Percentiles rank a stretch among this genome's conserved stretches.
These are phyloP conservation scores for Microcera coccophila DNA, from an alignment of 2,329 filamentous ascomycete genomes.

Conservation along the genomic window DNA sequence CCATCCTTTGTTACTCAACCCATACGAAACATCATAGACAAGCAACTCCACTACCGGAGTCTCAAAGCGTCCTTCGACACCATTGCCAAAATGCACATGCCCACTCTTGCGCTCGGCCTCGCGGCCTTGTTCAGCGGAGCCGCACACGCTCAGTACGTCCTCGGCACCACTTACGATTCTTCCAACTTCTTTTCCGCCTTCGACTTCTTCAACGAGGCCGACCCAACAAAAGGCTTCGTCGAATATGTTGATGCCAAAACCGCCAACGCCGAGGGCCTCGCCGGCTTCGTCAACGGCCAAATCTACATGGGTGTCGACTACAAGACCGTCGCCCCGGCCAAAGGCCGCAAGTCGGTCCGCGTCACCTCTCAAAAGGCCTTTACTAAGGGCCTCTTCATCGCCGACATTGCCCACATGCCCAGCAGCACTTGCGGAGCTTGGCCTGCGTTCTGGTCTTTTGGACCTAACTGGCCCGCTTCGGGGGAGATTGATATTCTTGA, in stretches of 20 bases:
- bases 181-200: slow-evolving; percentile 56
- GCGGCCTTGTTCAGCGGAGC: slow-evolving; percentile 28
- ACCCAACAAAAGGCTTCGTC: slow-evolving; percentile 75
- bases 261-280: slow-evolving; percentile 56
- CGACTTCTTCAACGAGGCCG: slow-evolving; percentile 52
- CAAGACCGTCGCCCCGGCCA: slow-evolving; percentile 49
- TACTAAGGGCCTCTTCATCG: slow-evolving; percentile 65
- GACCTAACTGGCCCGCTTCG: slow-evolving; percentile 62
- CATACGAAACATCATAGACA: neutral
- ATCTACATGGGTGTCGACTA: slow-evolving; percentile 70
- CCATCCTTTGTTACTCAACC: neutral
- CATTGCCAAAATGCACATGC: slow-evolving; percentile 22
- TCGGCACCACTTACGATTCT: slow-evolving; percentile 46
- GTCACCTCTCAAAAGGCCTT: slow-evolving; percentile 64
- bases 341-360: slow-evolving; percentile 67
- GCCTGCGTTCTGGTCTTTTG: slow-evolving; percentile 70
- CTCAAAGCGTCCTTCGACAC: slow-evolving; percentile 18
- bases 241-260: slow-evolving; percentile 58
- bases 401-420: slow-evolving; percentile 76
- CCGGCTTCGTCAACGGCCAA: slow-evolving; percentile 50
- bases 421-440: slow-evolving; percentile 66
- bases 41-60: slow-evolving; percentile 1
- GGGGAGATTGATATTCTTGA: slow-evolving; percentile 82
- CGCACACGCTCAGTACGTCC: slow-evolving; percentile 37
- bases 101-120: slow-evolving; percentile 25